Evolutionary conservation across 2,329 filamentous ascomycete genomes (phyloP), one percentile per base, ranked within the genome.

Genomic region (Aspergillus jensenii): DNA sequence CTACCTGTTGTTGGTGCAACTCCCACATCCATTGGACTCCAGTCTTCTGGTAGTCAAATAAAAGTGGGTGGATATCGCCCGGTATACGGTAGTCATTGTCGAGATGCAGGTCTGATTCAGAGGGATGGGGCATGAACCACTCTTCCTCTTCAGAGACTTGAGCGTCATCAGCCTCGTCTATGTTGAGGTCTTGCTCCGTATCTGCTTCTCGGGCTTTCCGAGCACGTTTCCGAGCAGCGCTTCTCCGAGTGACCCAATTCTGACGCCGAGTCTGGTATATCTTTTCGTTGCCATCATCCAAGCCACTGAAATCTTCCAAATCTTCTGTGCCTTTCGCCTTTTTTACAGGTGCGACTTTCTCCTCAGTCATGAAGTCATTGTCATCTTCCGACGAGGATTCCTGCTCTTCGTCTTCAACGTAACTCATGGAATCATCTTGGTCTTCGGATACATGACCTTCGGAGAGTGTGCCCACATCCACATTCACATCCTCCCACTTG

Each of bases 1-100:
- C 95, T 5, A 96, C 92, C 60, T 89, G 85, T 71, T 97, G 92
- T 56, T 87, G 86, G 71, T 96, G 93, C 2, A 99, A 80, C 73
- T 99, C 93, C 72, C 91, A 92, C 6, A 99, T 83, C 95, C 95
- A 99, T 70, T 96, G 90, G 3, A 99, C 92, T 3, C 93, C 93
- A 0, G 92, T 97, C 74, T 96, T 97, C 69, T 99, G 95, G 65
- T 99, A 99, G 62, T 96, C 91, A 67, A 98, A 99, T 0, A 99
- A 79, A 2, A 91, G 91, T 0, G 92, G 91, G 64, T 90, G 93
- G 7, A 99, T 93, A 67, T 99, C 95, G 2, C 95, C 95, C 1
- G 95, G 95, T 4, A 99, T 81, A 52, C 85, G 89, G 56, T 96
- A 85, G 3, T 85, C 89, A 40, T 90, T 88, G 52, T 90, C 87